Evolutionary conservation across 1,284 basidiomycete species (phyloP), one percentile per base, ranked within the genome.

Genomic region (Malassezia dermatis): DNA sequence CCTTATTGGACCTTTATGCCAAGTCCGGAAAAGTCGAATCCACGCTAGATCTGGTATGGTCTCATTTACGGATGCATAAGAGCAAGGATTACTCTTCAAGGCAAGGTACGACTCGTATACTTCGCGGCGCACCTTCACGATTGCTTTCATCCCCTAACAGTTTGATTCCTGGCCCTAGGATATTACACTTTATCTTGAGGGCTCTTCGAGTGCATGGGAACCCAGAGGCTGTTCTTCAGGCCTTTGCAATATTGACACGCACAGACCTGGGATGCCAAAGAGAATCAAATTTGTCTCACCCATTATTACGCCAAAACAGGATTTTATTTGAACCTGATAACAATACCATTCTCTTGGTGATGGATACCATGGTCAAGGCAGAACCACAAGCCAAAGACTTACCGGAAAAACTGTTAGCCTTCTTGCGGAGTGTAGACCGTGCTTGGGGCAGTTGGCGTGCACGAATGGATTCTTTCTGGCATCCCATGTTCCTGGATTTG

Each of bases 1-100:
- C 53, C 1, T 17, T 55, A 2, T 7, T 55, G 31, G 39, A 55
- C 8, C 47, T 55, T 11, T 55, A 55, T 23, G 26, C 53, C 6
- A 47, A 47, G 15, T 44, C 37, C 2, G 40, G 47, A 0, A 37
- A 41, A 6, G 40, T 34, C 2, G 19, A 13, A 0, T 40, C 42
- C 4, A 30, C 41, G 2, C 8, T 41, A 15, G n/a, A 41, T 6
- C n/a, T 55, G 28, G 13, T 27, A 4, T 21, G 48, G 19, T 24
- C 48, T 11, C 37, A 49, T 34, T 1, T 49, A n/a, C 21, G 17
- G 8, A 26, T 24, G 32, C 31, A 32, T 21, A 5, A 31, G 23
- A n/a, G 15, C 7, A 15, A 37, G 13, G 31, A 23, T 35, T 10
- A 7, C 10, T 4, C 13, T 12, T 24, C 32, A 15, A 37, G 15